phyloP scores from a whole-genome alignment of 2,329 filamentous ascomycete genomes.

The Magnaporthiopsis rhizophila region DNA sequence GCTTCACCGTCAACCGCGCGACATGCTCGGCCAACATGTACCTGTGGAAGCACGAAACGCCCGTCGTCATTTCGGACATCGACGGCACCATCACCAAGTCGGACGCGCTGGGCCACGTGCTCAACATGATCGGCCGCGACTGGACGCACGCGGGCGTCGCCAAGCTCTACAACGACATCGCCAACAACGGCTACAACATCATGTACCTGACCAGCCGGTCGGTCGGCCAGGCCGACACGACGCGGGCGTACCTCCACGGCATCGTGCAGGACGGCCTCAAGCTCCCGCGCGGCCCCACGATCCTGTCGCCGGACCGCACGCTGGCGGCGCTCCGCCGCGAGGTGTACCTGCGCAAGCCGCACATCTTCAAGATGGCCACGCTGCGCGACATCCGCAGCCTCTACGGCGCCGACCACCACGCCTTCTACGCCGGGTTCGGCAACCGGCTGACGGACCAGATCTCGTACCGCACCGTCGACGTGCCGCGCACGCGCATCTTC shows the following conservation, averaged over 20 bases:
- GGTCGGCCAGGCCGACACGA: conserved; percentile 88
- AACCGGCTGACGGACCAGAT: conserved; percentile 95
- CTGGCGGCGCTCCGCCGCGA: conserved; percentile 89
- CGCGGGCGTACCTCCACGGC: conserved; percentile 79
- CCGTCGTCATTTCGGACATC: conserved; percentile 96
- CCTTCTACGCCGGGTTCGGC: conserved; percentile 95
- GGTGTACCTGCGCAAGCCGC: conserved; percentile 89
- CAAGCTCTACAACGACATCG: conserved; percentile 94
- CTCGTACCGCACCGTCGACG: conserved; percentile 92
- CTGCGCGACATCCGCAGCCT: conserved; percentile 86
- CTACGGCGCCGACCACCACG: conserved; percentile 67
- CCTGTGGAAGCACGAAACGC: conserved; percentile 82
- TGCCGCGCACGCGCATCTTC: conserved; percentile 89
- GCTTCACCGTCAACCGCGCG: conserved; percentile 91
- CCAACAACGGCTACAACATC: conserved; percentile 94
- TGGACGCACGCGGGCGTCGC: conserved; percentile 97
- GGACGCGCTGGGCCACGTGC: conserved; percentile 84
- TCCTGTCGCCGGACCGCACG: conserved; percentile 88
- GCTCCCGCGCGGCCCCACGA: conserved; percentile 84
- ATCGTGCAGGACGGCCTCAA: conserved; percentile 82
- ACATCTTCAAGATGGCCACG: conserved; percentile 99
- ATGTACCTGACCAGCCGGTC: conserved; percentile 94
- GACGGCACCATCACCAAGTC: conserved; percentile 99
- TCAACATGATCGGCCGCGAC: conserved; percentile 94
- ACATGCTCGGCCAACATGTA: conserved; percentile 92